phyloP scores from a whole-genome alignment of 345 rosid genomes.

The Pistacia integerrima region DNA sequence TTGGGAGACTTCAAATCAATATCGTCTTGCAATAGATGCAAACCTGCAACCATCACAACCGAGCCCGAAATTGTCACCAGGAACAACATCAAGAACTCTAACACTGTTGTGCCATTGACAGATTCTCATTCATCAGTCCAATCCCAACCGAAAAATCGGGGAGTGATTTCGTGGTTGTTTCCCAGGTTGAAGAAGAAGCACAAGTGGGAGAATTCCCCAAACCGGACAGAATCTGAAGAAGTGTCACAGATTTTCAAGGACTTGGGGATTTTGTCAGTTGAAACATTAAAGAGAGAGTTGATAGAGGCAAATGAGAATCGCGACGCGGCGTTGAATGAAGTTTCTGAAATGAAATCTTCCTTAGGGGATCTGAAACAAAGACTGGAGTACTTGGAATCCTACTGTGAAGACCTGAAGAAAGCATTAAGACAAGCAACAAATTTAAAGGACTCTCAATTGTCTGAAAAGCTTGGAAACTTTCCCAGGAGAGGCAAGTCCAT shows the following conservation, averaged over 20 bases:
- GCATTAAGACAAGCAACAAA: conserved; percentile 69
- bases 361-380: conserved; percentile 71
- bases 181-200: conserved; percentile 78
- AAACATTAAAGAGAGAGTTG: conserved; percentile 71
- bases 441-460: conserved; percentile 31
- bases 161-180: conserved; percentile 81
- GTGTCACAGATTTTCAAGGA: conserved; percentile 71
- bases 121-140: conserved; percentile 65
- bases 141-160: conserved; percentile 59
- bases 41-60: conserved; percentile 42
- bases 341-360: conserved; percentile 76
- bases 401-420: conserved; percentile 81
- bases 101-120: conserved; percentile 70
- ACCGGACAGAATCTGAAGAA: conserved; percentile 72
- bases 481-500: conserved; percentile 39
- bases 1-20: conserved; percentile 61
- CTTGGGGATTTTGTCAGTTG: conserved; percentile 53
- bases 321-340: conserved; percentile 75
- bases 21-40: conserved; percentile 75
- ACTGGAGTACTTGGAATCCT: conserved; percentile 79
- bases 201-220: conserved; percentile 63
- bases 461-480: conserved; percentile 37
- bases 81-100: conserved; percentile 57
- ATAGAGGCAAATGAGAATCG: conserved; percentile 74
- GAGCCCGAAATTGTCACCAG: conserved; percentile 41